Evolutionary conservation across 1,284 basidiomycete genomes (phyloP), one percentile per base, ranked within the genome.

Genomic region (Sanghuangporus baumii): DNA sequence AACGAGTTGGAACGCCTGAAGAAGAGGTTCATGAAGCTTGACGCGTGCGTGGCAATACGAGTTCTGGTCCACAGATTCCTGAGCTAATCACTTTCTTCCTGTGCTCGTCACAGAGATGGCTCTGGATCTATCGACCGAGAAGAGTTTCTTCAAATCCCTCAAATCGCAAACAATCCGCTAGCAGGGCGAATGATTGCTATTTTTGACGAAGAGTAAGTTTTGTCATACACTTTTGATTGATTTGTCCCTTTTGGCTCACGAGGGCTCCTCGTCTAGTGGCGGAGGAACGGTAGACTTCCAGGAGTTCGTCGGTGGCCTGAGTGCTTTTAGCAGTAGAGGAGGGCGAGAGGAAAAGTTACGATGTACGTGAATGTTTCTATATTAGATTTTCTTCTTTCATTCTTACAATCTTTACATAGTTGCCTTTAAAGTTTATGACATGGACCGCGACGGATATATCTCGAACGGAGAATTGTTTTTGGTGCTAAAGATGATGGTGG

Each of bases 401-500:
- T 52, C 16, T 41, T 16, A 23, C 18, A 20, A 6, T 16, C 26
- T 47, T 23, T 18, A 26, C 5, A 8, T 67, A 96, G 94, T 97
- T 71, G 94, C 95, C 4, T 97, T 96, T 84, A 97, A 99, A 74
- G 97, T 99, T 57, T 99, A 99, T 72, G 97, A 99, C 74, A 94
- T 99, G 78, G 96, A 99, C 73, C 84, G 96, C 56, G 96, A 99
- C 72, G 95, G 94, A 1, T 96, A 79, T 76, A 99, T 99, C 73
- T 97, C 94, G n/a, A 99, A 99, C 72, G 97, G 96, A 62, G 96
- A 99, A 77, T 84, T 99, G 54, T 99, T 98, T 79, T 79, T 99
- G 58, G 96, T 99, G 46, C 80, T 99, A 67, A 99, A 99, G 82
- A 98, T 99, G 94, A 99, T 99, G 96, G 97, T 99, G 51, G 96